Percentiles rank a stretch among this genome's conserved stretches.
Evolutionary conservation across 768 basidiomycete genomes (phyloP).

Genomic region (Multifurca ochricompacta): DNA sequence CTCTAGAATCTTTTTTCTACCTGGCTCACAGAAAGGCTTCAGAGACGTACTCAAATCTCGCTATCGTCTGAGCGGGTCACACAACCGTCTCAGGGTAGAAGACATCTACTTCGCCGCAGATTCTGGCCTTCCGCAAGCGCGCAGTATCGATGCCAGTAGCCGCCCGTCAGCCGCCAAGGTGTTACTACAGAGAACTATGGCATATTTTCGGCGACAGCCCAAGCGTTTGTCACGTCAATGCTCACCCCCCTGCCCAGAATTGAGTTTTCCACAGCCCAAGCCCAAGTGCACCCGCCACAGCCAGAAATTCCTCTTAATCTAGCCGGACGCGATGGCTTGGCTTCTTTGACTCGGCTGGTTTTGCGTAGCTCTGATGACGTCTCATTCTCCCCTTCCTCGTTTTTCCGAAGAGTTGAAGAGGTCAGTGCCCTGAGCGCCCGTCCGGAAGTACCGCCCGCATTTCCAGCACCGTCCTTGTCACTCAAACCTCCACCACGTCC

Average conservation of each 20-base stretch:
- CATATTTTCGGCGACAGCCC: constrained; percentile 3
- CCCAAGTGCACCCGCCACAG: background rate
- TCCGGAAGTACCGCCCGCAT: background rate
- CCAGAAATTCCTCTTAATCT: background rate
- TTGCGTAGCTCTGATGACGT: constrained; percentile 2
- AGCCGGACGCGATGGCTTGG: background rate
- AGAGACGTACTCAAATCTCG: background rate
- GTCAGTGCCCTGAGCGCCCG: background rate
- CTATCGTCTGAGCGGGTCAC: background rate
- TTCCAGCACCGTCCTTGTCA: background rate
- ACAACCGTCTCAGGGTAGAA: background rate
- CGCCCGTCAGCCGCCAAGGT: constrained; percentile 2
- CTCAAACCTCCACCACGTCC: background rate
- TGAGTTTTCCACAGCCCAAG: background rate
- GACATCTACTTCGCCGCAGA: background rate
- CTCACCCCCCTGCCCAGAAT: background rate
- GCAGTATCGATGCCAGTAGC: background rate
- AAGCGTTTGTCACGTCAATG: background rate
- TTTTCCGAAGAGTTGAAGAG: constrained; percentile 15
- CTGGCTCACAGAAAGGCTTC: background rate
- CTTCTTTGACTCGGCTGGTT: constrained; percentile 12
- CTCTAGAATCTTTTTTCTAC: background rate
- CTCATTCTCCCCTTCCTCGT: constrained; percentile 16
- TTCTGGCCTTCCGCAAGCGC: background rate
- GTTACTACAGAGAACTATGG: constrained; percentile 11